These are phyloP conservation scores for Fusarium tuaranense DNA, from an alignment of 2,329 filamentous ascomycete genomes.

Conservation along the genomic window DNA sequence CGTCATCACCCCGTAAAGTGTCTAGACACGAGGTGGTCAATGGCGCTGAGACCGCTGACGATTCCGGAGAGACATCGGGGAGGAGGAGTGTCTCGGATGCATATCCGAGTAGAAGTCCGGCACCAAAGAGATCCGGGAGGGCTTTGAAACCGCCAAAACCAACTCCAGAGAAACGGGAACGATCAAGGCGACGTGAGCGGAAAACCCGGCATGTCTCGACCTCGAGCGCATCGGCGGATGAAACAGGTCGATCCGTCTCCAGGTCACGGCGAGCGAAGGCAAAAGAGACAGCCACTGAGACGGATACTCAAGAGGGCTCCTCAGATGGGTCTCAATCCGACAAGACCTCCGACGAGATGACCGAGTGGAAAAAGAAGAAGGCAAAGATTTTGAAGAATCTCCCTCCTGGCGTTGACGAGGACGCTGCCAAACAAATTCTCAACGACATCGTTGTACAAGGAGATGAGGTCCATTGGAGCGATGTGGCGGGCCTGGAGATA, in stretches of 20 bases:
- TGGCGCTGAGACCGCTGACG: conserved; percentile 33
- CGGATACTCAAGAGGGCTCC: conserved; percentile 60
- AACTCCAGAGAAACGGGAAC: conserved; percentile 31
- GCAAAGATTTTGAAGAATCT: conserved; percentile 78
- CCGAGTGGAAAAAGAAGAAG: conserved; percentile 72
- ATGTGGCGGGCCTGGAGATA: conserved; percentile 89
- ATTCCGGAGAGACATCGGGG: conserved; percentile 39
- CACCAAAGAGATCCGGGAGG: conserved; percentile 24
- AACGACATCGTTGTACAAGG: conserved; percentile 96
- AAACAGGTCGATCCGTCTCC: conserved; percentile 35
- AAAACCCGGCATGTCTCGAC: conserved; percentile 33
- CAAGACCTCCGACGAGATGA: conserved; percentile 54
- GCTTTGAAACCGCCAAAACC: conserved; percentile 23
- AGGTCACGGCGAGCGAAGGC: conserved; percentile 45
- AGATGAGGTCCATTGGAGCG: conserved; percentile 94
- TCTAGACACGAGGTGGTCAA: conserved; percentile 31
- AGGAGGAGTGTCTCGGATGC: conserved; percentile 29
- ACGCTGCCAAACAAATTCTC: conserved; percentile 89
- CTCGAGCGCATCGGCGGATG: conserved; percentile 46
- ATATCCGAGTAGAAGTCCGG: conserved; percentile 29
- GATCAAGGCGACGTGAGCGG: conserved; percentile 36
- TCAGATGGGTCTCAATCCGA: conserved; percentile 58
- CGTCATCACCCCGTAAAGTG: conserved; percentile 28
- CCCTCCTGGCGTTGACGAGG: conserved; percentile 83
- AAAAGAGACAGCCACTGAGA: conserved; percentile 51